Evolutionary conservation across 345 rosid genomes (phyloP).

Genomic region (Aethionema arabicum): DNA sequence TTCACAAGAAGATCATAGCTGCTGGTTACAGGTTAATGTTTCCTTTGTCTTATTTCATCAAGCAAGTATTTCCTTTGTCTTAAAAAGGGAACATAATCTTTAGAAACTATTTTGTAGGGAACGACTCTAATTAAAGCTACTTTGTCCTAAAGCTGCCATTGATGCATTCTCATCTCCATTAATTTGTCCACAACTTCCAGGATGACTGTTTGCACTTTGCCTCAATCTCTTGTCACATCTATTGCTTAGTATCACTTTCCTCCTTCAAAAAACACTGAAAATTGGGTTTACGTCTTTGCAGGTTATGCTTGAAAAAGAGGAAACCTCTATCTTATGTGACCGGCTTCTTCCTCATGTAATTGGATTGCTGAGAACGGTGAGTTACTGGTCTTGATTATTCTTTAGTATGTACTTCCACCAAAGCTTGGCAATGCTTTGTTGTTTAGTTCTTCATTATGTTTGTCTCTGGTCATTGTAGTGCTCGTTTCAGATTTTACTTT

Average conservation of each 20-base stretch:
- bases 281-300: too few relatives aligned
- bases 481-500: constrained; percentile 12
- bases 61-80: too few relatives aligned
- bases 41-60: too few relatives aligned
- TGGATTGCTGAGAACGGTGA: constrained; percentile 85
- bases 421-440: constrained; percentile 5
- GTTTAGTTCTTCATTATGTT: constrained; percentile 15
- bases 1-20: constrained; percentile 56
- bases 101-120: too few relatives aligned
- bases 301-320: constrained; percentile 70
- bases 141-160: too few relatives aligned
- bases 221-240: too few relatives aligned
- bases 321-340: constrained; percentile 60
- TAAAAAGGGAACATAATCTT: too few relatives aligned
- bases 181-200: not conserved
- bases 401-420: constrained; percentile 10
- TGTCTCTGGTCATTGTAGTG: constrained; percentile 11
- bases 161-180: too few relatives aligned
- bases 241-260: too few relatives aligned
- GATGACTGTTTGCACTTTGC: constrained; percentile 4
- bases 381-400: constrained; percentile 29
- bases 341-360: constrained; percentile 70
- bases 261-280: too few relatives aligned
- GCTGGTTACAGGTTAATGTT: constrained; percentile 68
- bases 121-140: too few relatives aligned